phyloP scores from a whole-genome alignment of 306 rosid genomes.

The Mucuna pruriens region DNA sequence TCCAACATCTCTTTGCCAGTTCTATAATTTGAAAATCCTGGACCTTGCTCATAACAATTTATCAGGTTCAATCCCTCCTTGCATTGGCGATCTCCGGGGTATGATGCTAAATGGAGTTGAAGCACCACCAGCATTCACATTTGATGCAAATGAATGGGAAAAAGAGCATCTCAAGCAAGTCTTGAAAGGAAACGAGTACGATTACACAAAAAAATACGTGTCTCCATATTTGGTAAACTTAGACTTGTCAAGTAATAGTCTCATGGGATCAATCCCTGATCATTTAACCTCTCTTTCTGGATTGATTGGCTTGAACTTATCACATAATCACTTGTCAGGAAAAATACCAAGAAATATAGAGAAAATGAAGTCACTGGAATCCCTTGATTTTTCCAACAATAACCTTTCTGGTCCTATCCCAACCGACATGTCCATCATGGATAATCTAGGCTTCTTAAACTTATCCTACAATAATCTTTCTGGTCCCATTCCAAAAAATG shows the following conservation, averaged over 20 bases:
- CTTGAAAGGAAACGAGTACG: conserved; percentile 3
- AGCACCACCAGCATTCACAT: neutral
- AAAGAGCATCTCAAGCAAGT: neutral
- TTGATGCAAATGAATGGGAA: neutral
- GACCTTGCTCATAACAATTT: conserved; percentile 22
- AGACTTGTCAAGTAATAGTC: conserved; percentile 16
- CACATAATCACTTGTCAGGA: conserved; percentile 3
- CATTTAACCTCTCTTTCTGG: neutral
- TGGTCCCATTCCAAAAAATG: neutral
- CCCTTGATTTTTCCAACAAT: conserved; percentile 3
- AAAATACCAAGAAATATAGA: neutral
- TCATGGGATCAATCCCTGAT: neutral
- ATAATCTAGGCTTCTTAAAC: neutral
- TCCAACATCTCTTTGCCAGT: conserved; percentile 14
- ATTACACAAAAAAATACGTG: neutral
- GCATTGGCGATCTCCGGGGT: conserved; percentile 26
- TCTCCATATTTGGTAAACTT: neutral
- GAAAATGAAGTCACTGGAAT: neutral
- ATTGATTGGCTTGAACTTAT: conserved; percentile 11
- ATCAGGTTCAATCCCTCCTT: conserved; percentile 14
- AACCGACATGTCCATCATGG: neutral
- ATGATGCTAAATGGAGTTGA: neutral
- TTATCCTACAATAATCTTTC: conserved; percentile 11
- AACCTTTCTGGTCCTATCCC: conserved; percentile 10
- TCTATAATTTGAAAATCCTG: neutral